phyloP scores from a whole-genome alignment of 1,284 basidiomycete species.

The Calocybe gambosa region DNA sequence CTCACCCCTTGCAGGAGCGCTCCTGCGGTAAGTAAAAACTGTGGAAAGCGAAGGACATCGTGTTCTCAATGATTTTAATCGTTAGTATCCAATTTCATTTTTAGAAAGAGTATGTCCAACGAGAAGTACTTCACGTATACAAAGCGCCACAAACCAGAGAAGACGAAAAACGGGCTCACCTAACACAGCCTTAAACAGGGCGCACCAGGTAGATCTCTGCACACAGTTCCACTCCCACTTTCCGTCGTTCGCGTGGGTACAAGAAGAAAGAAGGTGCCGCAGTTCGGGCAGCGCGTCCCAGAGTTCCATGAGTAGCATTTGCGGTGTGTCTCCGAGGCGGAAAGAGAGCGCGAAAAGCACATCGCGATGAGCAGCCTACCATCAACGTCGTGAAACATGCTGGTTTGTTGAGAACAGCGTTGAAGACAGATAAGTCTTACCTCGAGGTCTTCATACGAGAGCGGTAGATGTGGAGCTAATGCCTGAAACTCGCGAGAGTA shows the following conservation, averaged over 20 bases:
- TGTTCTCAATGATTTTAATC: conserved; percentile 30
- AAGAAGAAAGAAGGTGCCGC: conserved; percentile 32
- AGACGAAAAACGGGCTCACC: conserved; percentile 27
- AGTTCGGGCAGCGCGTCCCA: conserved; percentile 49
- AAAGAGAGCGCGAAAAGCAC: conserved; percentile 45
- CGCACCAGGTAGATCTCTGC: conserved; percentile 42
- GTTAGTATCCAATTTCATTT: not conserved
- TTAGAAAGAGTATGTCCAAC: not conserved
- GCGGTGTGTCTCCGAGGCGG: conserved; percentile 49
- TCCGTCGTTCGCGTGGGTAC: conserved; percentile 11
- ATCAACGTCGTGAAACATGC: too few relatives aligned
- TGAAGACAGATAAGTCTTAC: too few relatives aligned
- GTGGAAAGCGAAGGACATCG: conserved; percentile 43
- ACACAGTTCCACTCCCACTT: conserved; percentile 48
- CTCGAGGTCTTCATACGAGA: conserved; percentile 46
- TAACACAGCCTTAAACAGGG: conserved; percentile 38
- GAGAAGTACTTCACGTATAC: not conserved
- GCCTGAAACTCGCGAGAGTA: conserved; percentile 42
- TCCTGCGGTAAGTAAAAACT: conserved; percentile 45
- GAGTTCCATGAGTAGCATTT: conserved; percentile 50
- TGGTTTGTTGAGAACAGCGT: too few relatives aligned
- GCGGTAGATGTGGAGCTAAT: conserved; percentile 36
- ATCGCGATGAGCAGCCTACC: conserved; percentile 50
- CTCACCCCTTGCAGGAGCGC: conserved; percentile 41
- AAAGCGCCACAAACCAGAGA: conserved; percentile 4